phyloP scores from a whole-genome alignment of 2,329 filamentous ascomycete genomes.

The Didymella keratinophila region DNA sequence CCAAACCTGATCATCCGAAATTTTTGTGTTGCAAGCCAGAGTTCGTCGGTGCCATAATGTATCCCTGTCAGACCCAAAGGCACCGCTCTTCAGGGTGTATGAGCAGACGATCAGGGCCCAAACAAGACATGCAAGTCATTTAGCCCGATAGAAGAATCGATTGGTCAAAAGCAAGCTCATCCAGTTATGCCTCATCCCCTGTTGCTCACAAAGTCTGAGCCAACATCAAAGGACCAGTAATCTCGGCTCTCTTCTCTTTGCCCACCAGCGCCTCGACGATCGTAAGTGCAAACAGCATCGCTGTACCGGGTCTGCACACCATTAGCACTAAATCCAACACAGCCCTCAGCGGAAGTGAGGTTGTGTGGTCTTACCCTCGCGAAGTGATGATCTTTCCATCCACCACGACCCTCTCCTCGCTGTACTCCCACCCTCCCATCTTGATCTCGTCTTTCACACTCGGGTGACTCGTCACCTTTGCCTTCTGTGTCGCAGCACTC shows the following conservation, averaged over 20 bases:
- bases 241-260: conserved; percentile 58
- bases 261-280: conserved; percentile 50
- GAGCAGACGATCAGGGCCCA: no score
- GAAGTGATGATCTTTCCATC: conserved; percentile 48
- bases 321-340: neutral
- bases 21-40: no score
- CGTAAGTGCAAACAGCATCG: conserved; percentile 48
- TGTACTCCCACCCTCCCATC: conserved; percentile 46
- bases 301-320: conserved; percentile 47
- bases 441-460: conserved; percentile 47
- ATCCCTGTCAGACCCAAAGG: no score
- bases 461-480: conserved; percentile 49
- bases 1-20: no score
- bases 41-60: no score
- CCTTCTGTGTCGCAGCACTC: conserved; percentile 23
- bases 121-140: no score
- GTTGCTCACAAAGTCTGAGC: conserved; percentile 32
- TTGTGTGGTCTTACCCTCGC: conserved; percentile 38
- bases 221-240: conserved; percentile 59
- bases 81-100: no score
- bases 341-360: neutral
- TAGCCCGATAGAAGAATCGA: no score
- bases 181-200: no score
- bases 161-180: no score
- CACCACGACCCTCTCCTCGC: conserved; percentile 48